Evolutionary conservation across 352 stramenopile genomes (phyloP), one percentile per base, ranked within the genome.

Genomic region (Elongisporangium senticosum): DNA sequence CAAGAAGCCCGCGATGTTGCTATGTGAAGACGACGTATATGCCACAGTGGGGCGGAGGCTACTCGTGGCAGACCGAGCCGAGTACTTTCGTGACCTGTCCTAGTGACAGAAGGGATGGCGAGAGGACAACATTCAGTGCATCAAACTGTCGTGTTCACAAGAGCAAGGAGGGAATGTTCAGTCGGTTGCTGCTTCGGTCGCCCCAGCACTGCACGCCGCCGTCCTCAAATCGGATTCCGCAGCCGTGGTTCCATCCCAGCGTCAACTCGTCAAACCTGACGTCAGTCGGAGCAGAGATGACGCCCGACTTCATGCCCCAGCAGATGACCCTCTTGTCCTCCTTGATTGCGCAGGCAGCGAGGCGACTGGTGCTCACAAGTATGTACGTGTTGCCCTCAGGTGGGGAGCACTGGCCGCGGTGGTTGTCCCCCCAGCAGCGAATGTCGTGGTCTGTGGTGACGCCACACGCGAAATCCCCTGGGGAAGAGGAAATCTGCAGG

Each of bases 381-480:
- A 63, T 67, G 57, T 85, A 91, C 50, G 83, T 75, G 53, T 70
- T 64, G 49, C 71, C 65, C 5, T 20, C 57, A 2, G 84, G 80
- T 3, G 79, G 74, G 4, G 60, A 60, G 15, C 70, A 67, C 67
- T 95, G 81, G 7, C 70, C 74, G 43, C 79, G 75, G 43, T 86
- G 69, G 53, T 93, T 89, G 56, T 89, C 79, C 8, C 84, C 86
- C 86, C 86, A 93, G 54, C 86, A 95, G 14, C 62, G 59, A 20
- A 89, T 56, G 14, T 65, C 64, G 24, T 86, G 74, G 37, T 77
- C 62, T 7, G 69, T 65, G 0, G 73, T 90, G 23, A 93, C 74
- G 37, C 80, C 83, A 43, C 83, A 90, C 2, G 63, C 73, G 51
- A 91, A 89, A 20, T 87, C 76, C 2, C 81, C 79, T 0, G 81